Percentiles rank a stretch among this genome's conserved stretches.
phyloP scores from a whole-genome alignment of 495 filamentous ascomycete genomes.

The Schizothecium vesticola region DNA sequence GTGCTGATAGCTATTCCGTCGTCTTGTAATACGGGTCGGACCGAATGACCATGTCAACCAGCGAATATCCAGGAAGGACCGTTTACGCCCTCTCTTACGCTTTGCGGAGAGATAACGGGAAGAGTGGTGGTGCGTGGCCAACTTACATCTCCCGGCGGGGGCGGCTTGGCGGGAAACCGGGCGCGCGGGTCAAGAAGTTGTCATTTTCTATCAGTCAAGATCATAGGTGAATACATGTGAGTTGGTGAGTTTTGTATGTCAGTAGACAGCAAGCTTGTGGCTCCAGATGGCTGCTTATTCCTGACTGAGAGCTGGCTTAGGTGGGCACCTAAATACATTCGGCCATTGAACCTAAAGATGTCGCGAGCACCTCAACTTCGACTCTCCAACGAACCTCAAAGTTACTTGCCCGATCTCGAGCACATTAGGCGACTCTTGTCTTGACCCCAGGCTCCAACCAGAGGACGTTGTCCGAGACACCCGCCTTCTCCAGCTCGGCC shows the following conservation, averaged over 20 bases:
- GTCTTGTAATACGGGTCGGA: not conserved
- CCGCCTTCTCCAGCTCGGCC: slow-evolving; percentile 51
- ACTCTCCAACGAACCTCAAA: not conserved
- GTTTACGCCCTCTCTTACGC: too few species aligned
- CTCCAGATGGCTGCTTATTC: not conserved
- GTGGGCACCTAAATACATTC: not conserved
- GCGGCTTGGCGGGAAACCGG: not conserved
- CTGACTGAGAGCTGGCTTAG: not conserved
- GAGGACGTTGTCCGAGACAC: slow-evolving; percentile 50
- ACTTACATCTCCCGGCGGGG: not conserved
- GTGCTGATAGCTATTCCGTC: not conserved
- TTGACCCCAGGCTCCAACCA: slow-evolving; percentile 31
- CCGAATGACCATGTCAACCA: not conserved
- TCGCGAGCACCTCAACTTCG: too few species aligned
- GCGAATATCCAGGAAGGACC: not conserved
- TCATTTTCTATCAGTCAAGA: not conserved
- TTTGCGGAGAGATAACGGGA: not conserved
- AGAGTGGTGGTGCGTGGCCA: not conserved
- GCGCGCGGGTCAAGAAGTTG: not conserved
- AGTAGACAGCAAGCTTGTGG: not conserved
- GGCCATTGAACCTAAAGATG: too few species aligned
- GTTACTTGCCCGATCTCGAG: not conserved
- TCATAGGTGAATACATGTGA: not conserved
- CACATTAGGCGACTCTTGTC: slow-evolving; percentile 15
- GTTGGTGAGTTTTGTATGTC: not conserved